Evolutionary conservation across 2,329 filamentous ascomycete genomes (phyloP).

Genomic region (Penicillium sclerotiorum): DNA sequence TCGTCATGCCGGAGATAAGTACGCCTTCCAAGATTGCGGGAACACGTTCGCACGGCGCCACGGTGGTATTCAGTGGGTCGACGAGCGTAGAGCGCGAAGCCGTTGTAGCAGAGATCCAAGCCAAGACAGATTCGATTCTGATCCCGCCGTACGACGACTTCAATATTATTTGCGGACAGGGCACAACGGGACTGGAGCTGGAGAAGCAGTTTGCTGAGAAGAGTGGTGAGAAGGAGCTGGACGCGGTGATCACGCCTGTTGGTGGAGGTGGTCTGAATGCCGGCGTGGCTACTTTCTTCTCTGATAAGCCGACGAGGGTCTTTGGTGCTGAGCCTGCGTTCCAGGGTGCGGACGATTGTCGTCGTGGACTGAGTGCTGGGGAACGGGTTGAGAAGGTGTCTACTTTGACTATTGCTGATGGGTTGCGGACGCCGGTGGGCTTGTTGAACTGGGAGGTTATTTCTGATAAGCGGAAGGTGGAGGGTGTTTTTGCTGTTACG

Average conservation of each 20-base stretch:
- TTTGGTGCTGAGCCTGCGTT: constrained; percentile 86
- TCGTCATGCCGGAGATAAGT: constrained; percentile 89
- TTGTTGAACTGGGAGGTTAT: constrained; percentile 75
- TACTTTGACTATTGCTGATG: constrained; percentile 84
- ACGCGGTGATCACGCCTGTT: constrained; percentile 79
- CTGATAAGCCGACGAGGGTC: constrained; percentile 71
- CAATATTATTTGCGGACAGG: constrained; percentile 88
- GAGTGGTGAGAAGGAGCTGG: constrained; percentile 50
- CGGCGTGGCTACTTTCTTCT: constrained; percentile 73
- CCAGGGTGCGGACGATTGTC: constrained; percentile 81
- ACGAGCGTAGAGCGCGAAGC: constrained; percentile 81
- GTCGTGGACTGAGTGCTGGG: constrained; percentile 68
- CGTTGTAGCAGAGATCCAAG: constrained; percentile 68
- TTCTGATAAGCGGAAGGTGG: constrained; percentile 69
- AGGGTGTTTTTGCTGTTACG: constrained; percentile 70
- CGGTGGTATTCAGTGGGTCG: constrained; percentile 78
- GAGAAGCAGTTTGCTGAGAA: constrained; percentile 69
- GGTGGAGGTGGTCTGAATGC: constrained; percentile 88
- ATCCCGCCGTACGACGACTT: constrained; percentile 92
- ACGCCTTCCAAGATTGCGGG: constrained; percentile 85
- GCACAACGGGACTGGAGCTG: constrained; percentile 83
- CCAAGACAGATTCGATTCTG: constrained; percentile 72
- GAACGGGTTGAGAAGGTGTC: constrained; percentile 68
- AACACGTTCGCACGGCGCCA: constrained; percentile 75
- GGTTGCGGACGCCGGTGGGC: constrained; percentile 81